phyloP scores from a whole-genome alignment of 2,329 filamentous ascomycete species.

The Clarireedia monteithiana region DNA sequence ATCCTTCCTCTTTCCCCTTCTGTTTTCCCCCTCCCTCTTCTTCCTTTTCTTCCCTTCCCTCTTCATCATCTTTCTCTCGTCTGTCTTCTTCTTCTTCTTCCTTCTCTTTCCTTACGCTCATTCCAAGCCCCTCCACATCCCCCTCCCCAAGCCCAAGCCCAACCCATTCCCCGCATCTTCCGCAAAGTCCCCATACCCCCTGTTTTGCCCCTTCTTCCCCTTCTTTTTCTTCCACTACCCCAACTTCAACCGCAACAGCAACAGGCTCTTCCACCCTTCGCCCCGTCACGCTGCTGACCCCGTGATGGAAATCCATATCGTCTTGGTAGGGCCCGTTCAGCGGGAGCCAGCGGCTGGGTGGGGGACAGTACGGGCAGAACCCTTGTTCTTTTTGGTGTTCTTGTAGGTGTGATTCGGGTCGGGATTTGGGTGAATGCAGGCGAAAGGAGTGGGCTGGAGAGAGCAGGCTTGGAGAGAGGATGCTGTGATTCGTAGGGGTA shows the following conservation, averaged over 20 bases:
- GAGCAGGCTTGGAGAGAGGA: no score
- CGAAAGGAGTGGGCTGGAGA: no score
- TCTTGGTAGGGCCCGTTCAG: neutral
- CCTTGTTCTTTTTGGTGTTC: neutral
- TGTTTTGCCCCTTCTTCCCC: neutral
- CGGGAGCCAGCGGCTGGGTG: neutral
- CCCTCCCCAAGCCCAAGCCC: neutral
- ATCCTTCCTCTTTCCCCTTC: neutral
- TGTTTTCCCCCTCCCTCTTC: neutral
- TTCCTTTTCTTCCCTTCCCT: neutral
- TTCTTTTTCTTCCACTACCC: neutral
- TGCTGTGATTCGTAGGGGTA: no score
- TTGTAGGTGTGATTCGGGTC: neutral
- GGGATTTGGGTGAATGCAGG: neutral
- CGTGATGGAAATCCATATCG: slow-evolving; percentile 3
- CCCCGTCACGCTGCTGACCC: neutral
- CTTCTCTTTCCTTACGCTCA: no score
- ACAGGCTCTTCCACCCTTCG: neutral
- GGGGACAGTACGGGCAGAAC: neutral
- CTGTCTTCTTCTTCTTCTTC: no score
- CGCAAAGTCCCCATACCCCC: neutral
- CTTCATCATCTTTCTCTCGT: no score
- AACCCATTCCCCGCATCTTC: neutral
- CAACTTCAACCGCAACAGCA: neutral
- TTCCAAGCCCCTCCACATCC: neutral